Percentiles rank a stretch among this genome's conserved stretches.
These are phyloP conservation scores for Rhododendron simsii DNA, from an alignment of 148 eudicot species.

Conservation along the genomic window DNA sequence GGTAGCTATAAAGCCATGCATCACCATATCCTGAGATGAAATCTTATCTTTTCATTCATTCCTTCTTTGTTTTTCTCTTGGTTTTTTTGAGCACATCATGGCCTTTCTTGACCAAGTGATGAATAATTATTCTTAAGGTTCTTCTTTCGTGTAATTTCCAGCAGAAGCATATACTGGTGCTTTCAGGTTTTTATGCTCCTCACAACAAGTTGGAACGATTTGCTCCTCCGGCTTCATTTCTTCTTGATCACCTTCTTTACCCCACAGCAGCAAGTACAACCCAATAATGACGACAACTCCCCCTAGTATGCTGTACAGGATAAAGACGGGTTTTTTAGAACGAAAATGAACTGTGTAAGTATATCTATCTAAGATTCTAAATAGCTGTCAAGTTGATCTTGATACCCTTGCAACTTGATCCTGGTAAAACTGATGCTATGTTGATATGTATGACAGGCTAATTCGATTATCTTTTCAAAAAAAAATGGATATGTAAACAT, in stretches of 20 bases:
- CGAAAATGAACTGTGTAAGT: not conserved
- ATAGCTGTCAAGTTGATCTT: not conserved
- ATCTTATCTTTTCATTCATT: not conserved
- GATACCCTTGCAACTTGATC: not conserved
- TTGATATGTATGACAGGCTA: not conserved
- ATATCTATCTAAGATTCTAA: not conserved
- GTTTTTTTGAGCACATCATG: not conserved
- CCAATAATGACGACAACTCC: slow-evolving; percentile 51
- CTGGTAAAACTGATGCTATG: not conserved
- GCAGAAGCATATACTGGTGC: slow-evolving; percentile 11
- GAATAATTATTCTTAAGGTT: slow-evolving; percentile 2
- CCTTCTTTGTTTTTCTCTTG: not conserved
- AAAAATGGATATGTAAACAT: too few relatives aligned
- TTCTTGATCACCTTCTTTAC: slow-evolving; percentile 45
- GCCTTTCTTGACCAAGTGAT: not conserved
- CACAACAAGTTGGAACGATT: slow-evolving; percentile 5
- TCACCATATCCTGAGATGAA: not conserved
- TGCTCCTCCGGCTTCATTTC: slow-evolving; percentile 22
- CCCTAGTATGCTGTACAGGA: slow-evolving; percentile 49
- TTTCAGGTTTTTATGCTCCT: slow-evolving; percentile 16
- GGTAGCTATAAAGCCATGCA: not conserved
- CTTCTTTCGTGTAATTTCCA: slow-evolving; percentile 11
- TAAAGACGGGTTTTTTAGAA: not conserved
- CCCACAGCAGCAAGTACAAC: slow-evolving; percentile 65
- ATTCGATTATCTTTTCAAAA: not conserved